Conservation (phyloP, 1,284 basidiomycete genomes). For the Earliella scabrosa region DNA sequence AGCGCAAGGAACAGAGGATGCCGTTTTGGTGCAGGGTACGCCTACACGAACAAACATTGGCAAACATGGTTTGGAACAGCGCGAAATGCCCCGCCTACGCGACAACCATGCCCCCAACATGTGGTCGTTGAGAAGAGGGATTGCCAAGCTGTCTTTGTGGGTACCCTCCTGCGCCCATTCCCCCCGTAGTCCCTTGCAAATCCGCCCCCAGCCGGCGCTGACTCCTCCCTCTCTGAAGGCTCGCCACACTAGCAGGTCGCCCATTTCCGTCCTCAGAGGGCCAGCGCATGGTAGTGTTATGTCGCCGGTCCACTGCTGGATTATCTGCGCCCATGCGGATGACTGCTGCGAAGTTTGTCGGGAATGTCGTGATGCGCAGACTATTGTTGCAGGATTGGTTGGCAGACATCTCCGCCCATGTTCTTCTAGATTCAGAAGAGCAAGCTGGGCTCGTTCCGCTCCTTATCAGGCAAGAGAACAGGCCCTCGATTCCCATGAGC, state of each 20-base stretch:
- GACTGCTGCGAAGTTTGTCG: too few relatives aligned
- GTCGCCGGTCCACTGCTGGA: too few relatives aligned
- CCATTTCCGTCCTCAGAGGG: too few relatives aligned
- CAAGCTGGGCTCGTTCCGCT: neutral
- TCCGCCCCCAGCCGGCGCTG: too few relatives aligned
- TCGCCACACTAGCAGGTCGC: too few relatives aligned
- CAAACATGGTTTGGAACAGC: neutral
- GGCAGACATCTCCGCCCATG: neutral
- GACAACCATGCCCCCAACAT: neutral
- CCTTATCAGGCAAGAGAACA: neutral
- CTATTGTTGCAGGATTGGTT: too few relatives aligned
- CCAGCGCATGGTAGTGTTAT: too few relatives aligned
- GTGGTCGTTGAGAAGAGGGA: neutral
- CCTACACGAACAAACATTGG: neutral
- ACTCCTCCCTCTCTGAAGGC: too few relatives aligned
- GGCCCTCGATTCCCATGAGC: neutral
- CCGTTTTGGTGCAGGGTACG: neutral
- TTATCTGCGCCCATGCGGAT: too few relatives aligned
- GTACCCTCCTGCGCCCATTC: neutral
- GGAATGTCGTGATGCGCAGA: too few relatives aligned
- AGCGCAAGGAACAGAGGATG: neutral
- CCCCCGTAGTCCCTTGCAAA: too few relatives aligned
- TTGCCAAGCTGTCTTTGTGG: neutral
- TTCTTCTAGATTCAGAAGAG: neutral
- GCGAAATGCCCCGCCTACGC: neutral